Evolutionary conservation across 805 yeast species (phyloP).

Genomic region (Metschnikowia sp.): DNA sequence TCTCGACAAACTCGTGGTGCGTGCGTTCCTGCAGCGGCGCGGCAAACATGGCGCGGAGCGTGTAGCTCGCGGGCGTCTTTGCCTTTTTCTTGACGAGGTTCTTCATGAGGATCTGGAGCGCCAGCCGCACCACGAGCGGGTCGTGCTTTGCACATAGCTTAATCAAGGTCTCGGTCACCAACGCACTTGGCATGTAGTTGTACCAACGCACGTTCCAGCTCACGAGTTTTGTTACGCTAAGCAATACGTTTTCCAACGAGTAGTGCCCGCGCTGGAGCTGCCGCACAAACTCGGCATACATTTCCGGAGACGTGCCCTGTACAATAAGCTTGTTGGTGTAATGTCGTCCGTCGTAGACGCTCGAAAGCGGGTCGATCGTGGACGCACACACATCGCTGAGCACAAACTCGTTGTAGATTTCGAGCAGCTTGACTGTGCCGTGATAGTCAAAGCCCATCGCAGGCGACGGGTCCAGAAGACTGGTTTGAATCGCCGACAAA

Average conservation of each 20-base stretch:
- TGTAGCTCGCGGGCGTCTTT: conserved; percentile 6
- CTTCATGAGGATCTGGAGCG: conserved; percentile 35
- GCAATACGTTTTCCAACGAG: conserved; percentile 31
- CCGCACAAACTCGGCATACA: conserved; percentile 21
- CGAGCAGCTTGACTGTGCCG: conserved; percentile 49
- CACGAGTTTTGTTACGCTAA: conserved; percentile 44
- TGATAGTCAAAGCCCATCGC: conserved; percentile 62
- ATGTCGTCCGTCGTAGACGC: conserved; percentile 24
- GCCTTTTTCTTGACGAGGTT: conserved; percentile 9
- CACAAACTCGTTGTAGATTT: conserved; percentile 42
- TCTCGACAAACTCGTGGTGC: conserved; percentile 24
- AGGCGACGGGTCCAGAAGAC: conserved; percentile 48
- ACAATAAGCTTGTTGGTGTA: conserved; percentile 35
- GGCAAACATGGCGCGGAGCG: conserved; percentile 16
- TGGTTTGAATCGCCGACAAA: conserved; percentile 36
- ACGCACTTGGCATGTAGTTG: conserved; percentile 45
- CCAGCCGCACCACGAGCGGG: conserved; percentile 36
- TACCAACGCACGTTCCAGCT: conserved; percentile 69
- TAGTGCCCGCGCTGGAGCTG: conserved; percentile 28
- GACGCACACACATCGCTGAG: conserved; percentile 34
- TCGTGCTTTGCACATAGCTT: conserved; percentile 42
- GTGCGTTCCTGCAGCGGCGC: conserved; percentile 10
- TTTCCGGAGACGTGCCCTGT: conserved; percentile 18
- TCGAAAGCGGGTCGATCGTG: conserved; percentile 28
- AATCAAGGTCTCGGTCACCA: conserved; percentile 41